Percentiles rank a stretch among this genome's conserved stretches.
phyloP scores from a whole-genome alignment of 169 alveolate genomes.

The Plasmodium cynomolgi region DNA sequence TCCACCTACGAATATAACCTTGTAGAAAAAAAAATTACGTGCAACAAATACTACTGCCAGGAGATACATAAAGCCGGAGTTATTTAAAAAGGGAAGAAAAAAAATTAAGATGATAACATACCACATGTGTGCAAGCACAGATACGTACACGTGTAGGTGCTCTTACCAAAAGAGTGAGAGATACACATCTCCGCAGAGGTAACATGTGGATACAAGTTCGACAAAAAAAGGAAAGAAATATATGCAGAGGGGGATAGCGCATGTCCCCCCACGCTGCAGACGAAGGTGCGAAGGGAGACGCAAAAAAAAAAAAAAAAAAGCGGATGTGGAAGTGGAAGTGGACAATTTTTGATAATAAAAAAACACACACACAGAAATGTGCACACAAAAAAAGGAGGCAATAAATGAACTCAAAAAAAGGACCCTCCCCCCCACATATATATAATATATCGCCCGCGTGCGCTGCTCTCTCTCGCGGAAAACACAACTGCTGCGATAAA shows the following conservation, averaged over 20 bases:
- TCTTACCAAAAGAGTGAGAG: not conserved
- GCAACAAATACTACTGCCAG: constrained; percentile 7
- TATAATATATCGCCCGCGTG: not conserved
- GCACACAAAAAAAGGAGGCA: constrained; percentile 3
- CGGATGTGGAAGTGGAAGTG: not conserved
- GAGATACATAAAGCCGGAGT: not conserved
- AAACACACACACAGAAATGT: not conserved
- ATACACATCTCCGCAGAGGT: not conserved
- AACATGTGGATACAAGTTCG: not conserved
- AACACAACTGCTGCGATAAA: not conserved
- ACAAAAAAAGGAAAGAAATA: not conserved
- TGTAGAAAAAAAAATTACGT: not conserved
- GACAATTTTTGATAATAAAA: not conserved
- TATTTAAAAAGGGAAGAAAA: not conserved
- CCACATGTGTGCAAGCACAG: not conserved
- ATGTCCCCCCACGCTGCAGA: not conserved
- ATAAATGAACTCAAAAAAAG: too few relatives aligned
- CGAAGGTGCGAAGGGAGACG: not conserved
- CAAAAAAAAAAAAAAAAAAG: not conserved
- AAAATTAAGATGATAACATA: not conserved
- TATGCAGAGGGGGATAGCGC: not conserved
- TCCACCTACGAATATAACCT: not conserved
- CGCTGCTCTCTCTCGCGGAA: not conserved
- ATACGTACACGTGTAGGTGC: not conserved
- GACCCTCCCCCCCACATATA: not conserved